phyloP scores from a whole-genome alignment of 495 filamentous ascomycete genomes.

The Hyaloscypha variabilis region DNA sequence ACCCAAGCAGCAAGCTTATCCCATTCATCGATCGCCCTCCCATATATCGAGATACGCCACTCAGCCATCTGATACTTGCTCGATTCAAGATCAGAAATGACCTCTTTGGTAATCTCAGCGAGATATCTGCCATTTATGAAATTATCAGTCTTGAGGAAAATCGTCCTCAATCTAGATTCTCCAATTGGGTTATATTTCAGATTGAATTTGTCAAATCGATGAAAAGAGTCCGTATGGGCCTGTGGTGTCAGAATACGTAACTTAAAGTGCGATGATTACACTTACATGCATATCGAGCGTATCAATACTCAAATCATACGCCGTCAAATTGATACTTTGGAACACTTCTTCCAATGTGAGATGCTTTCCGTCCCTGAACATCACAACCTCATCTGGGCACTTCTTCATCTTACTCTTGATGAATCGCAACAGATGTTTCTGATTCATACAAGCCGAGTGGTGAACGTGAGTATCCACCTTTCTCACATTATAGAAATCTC shows the following conservation, averaged over 20 bases:
- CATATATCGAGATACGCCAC: conserved; percentile 98
- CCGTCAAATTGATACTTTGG: conserved; percentile 93
- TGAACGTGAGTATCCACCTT: conserved; percentile 99
- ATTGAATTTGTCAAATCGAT: conserved; percentile 99
- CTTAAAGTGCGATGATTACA: neutral
- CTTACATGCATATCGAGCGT: conserved; percentile 91
- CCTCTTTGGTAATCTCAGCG: conserved; percentile 96
- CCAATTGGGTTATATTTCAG: conserved; percentile 98
- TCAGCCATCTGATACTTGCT: conserved; percentile 99
- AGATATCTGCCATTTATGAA: conserved; percentile 94
- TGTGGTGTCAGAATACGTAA: conserved; percentile 35
- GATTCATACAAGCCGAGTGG: conserved; percentile 99
- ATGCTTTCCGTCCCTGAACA: conserved; percentile 91
- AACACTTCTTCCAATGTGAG: conserved; percentile 92
- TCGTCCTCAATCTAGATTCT: conserved; percentile 90
- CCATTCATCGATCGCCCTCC: conserved; percentile 90
- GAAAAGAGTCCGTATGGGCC: conserved; percentile 97
- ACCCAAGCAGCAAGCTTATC: conserved; percentile 98
- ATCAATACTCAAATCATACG: conserved; percentile 97
- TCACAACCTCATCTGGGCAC: conserved; percentile 87
- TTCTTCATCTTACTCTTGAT: conserved; percentile 99
- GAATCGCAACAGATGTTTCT: conserved; percentile 96
- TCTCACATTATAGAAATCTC: conserved; percentile 98
- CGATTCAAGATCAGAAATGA: conserved; percentile 95
- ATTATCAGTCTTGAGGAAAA: conserved; percentile 98